These are phyloP conservation scores for Jacaranda mimosifolia DNA, from an alignment of 257 asterid genomes.

Conservation along the genomic window DNA sequence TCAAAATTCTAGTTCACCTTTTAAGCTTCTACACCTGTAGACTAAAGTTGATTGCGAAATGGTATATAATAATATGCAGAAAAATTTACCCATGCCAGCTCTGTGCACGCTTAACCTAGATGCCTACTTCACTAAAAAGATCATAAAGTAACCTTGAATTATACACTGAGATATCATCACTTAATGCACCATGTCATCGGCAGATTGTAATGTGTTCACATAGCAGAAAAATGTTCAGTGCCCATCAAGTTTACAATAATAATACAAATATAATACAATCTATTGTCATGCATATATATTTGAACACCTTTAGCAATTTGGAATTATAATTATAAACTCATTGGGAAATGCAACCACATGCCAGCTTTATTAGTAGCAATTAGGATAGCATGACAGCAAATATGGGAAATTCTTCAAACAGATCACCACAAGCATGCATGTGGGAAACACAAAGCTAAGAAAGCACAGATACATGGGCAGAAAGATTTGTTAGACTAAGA, in stretches of 20 bases:
- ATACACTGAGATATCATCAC: neutral
- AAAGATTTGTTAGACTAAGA: too few relatives aligned
- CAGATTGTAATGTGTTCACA: neutral
- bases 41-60: too few relatives aligned
- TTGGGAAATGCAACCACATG: neutral
- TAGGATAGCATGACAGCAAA: neutral
- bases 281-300: neutral
- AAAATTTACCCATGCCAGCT: neutral
- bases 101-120: too few relatives aligned
- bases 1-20: slow-evolving; percentile 4
- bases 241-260: slow-evolving; percentile 7
- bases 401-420: neutral
- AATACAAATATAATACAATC: neutral
- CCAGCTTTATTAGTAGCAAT: neutral
- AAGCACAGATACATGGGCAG: neutral
- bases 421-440: slow-evolving; percentile 6
- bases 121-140: neutral
- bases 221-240: neutral
- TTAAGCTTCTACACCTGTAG: slow-evolving; percentile 4
- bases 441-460: neutral
- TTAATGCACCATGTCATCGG: neutral
- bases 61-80: neutral
- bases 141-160: neutral
- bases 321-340: neutral
- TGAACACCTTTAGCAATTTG: neutral